Base-by-base conservation (phyloP, 2,329 filamentous ascomycete species). In the Aspergillus sp. region DNA sequence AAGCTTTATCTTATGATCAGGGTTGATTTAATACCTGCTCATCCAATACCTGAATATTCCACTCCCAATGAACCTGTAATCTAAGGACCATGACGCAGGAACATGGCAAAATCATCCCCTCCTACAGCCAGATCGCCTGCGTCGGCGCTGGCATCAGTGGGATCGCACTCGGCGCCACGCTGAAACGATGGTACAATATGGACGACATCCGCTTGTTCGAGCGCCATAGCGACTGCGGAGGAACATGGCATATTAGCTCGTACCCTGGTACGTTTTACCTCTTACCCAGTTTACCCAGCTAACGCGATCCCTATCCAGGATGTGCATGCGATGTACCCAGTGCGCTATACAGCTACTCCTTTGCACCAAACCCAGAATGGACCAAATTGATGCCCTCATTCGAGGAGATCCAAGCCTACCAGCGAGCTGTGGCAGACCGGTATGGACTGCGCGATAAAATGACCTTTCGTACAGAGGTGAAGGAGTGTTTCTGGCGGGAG, bases 161-260 rank as follows among this genome's bases (percentile, higher is more conserved):
- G 33, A 84, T 88, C 43, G 83, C 82, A 0, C 79, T 87, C 53
- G 85, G 81, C 6, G 84, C 82, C 11, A 81, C 81, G 15, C 69
- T 88, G 46, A 81, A 84, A 64, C 73, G 82, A 35, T 80, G 82
- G 76, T 80, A 87, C 47, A 77, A 75, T 23, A 81, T 86, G 45
- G 79, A 80, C 49, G 82, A 86, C 58, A 79, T 88, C 61, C 74
- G 73, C 11, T 78, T 88, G 66, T 87, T 87, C 59, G 86, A 88
- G 41, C 75, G 82, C 23, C 74, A 84, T 60, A 65, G 74, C 11
- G 77, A 77, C 3, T 74, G 84, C 19, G 86, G 86, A 23, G 86
- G 86, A 11, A 87, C 85, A 1, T 88, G 86, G 86, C 79, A 79
- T 66, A 79, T 80, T 50, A 88, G 86, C 67, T 74, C 78, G 27